Percentiles rank a stretch among this genome's conserved stretches.
Evolutionary conservation across 371 early-diverging fungal genomes (phyloP).

Genomic region (Polyrhizophydium stewartii): DNA sequence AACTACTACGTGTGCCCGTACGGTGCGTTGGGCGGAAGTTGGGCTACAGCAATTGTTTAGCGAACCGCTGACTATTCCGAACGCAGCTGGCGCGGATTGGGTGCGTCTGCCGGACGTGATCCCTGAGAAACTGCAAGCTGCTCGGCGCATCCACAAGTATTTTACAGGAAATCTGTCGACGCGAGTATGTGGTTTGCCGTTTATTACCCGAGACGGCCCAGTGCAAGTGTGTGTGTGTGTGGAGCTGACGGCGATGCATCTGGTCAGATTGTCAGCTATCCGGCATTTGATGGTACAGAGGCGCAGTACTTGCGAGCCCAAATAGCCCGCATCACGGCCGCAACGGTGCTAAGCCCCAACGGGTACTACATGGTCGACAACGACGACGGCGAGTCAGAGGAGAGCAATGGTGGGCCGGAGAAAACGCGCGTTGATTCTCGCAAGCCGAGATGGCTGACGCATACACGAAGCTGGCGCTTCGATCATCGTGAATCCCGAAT

Average conservation of each 20-base stretch:
- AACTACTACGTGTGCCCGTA: slow-evolving; percentile 46
- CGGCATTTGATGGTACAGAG: slow-evolving; percentile 45
- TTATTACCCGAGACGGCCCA: too few species aligned
- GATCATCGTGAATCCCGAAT: slow-evolving; percentile 54
- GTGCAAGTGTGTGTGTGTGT: too few species aligned
- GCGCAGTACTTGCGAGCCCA: slow-evolving; percentile 54
- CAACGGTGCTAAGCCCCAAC: slow-evolving; percentile 46
- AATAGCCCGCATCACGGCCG: slow-evolving; percentile 50
- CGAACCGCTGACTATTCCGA: not conserved
- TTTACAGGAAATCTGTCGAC: slow-evolving; percentile 43
- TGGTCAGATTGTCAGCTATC: slow-evolving; percentile 41
- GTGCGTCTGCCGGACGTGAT: slow-evolving; percentile 45
- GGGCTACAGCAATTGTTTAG: too few species aligned
- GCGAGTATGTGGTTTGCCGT: not conserved
- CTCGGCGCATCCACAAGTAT: slow-evolving; percentile 42
- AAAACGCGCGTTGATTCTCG: not conserved
- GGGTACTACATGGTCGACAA: slow-evolving; percentile 54
- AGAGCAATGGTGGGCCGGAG: slow-evolving; percentile 23
- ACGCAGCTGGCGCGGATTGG: slow-evolving; percentile 44
- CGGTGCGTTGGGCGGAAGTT: slow-evolving; percentile 17
- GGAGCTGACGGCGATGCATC: not conserved
- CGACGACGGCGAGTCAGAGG: slow-evolving; percentile 40
- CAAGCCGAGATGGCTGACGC: too few species aligned
- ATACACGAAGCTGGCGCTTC: slow-evolving; percentile 11
- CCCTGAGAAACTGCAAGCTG: slow-evolving; percentile 42